phyloP scores from a whole-genome alignment of 1,139 yeast species.

The Kodamaea fungicola region DNA sequence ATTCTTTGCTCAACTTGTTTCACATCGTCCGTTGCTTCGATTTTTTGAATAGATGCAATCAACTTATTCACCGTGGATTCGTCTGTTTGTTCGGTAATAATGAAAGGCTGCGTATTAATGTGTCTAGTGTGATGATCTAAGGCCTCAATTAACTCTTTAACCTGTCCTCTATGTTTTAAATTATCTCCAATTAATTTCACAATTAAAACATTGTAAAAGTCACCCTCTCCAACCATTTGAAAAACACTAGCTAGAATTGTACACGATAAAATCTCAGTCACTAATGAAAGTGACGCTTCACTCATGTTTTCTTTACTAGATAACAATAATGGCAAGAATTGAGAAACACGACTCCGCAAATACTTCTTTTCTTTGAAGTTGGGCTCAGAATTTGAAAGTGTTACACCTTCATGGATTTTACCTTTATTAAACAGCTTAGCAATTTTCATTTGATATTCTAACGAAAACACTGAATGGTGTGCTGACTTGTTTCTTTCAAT shows the following conservation, averaged over 20 bases:
- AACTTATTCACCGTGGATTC: conserved; percentile 35
- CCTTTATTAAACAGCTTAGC: conserved; percentile 60
- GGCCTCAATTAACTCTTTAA: conserved; percentile 66
- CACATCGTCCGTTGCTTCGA: conserved; percentile 19
- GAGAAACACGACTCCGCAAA: conserved; percentile 40
- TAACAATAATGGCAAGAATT: conserved; percentile 51
- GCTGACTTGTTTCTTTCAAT: conserved; percentile 31
- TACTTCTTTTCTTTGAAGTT: conserved; percentile 52
- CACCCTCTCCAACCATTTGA: conserved; percentile 63
- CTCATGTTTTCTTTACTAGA: conserved; percentile 50
- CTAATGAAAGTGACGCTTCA: conserved; percentile 44
- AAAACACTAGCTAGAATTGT: conserved; percentile 47
- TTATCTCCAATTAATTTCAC: conserved; percentile 61
- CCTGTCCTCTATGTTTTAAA: conserved; percentile 73
- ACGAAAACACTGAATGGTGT: conserved; percentile 18
- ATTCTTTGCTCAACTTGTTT: conserved; percentile 19
- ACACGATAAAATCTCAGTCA: conserved; percentile 62
- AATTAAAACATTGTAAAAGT: conserved; percentile 68
- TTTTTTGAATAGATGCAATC: conserved; percentile 10
- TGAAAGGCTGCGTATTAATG: conserved; percentile 4
- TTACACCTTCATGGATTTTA: conserved; percentile 60
- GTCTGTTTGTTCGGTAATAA: conserved; percentile 25
- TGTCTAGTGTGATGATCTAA: conserved; percentile 57
- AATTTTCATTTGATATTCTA: conserved; percentile 30
- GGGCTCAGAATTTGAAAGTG: conserved; percentile 35